These are phyloP conservation scores for Umbelopsis sp. DNA, from an alignment of 371 early-diverging fungal species.

Conservation along the genomic window DNA sequence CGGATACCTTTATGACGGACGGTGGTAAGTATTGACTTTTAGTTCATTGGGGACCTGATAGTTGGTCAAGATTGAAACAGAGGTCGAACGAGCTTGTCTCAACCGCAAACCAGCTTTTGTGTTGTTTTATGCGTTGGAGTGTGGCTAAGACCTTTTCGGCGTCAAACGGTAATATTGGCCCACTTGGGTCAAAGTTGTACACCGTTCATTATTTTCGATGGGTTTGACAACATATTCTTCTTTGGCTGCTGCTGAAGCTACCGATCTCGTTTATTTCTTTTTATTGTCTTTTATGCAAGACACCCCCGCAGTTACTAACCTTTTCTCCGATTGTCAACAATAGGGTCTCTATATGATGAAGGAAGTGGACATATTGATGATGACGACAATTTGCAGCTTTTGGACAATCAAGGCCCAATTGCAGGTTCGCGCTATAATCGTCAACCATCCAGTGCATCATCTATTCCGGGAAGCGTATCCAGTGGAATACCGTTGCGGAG, in stretches of 20 bases:
- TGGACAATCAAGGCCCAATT: conserved; percentile 45
- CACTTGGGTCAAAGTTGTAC: not conserved
- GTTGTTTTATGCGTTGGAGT: not conserved
- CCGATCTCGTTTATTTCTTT: no score
- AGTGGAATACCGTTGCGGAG: conserved; percentile 28
- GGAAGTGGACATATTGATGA: conserved; percentile 39
- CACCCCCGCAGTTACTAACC: no score
- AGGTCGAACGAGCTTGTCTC: not conserved
- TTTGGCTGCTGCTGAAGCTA: not conserved
- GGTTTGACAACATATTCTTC: not conserved
- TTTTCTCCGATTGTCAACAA: no score
- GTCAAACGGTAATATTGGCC: not conserved
- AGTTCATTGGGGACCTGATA: not conserved
- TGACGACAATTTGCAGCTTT: conserved; percentile 50
- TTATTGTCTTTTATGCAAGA: no score
- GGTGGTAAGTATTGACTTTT: conserved; percentile 7
- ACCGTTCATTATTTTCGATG: not conserved
- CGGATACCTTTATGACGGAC: conserved; percentile 5
- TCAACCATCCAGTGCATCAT: conserved; percentile 12
- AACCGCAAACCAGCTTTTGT: not conserved
- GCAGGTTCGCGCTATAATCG: conserved; percentile 32
- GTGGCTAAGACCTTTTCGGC: not conserved
- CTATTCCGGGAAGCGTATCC: conserved; percentile 16
- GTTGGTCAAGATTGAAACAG: conserved; percentile 6
- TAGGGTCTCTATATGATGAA: conserved; percentile 44